These are phyloP conservation scores for Thozetella sp. DNA, from an alignment of 495 filamentous ascomycete species.

Conservation along the genomic window DNA sequence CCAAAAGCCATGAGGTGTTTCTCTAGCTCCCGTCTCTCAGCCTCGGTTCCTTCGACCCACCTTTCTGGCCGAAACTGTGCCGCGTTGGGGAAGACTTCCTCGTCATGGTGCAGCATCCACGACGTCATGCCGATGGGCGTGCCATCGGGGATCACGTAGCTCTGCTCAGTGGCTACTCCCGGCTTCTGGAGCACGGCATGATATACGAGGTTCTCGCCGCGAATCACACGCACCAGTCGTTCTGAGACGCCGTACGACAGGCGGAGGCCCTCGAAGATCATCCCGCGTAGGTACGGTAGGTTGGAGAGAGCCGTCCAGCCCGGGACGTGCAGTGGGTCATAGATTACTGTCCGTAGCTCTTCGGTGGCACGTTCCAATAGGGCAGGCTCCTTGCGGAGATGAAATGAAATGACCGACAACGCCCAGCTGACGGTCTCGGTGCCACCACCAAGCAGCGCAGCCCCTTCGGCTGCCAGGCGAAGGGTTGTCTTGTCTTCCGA, in stretches of 20 bases:
- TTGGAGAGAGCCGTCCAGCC: slow-evolving; percentile 30
- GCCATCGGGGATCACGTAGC: slow-evolving; percentile 25
- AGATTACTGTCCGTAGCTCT: slow-evolving; percentile 19
- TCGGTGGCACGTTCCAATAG: slow-evolving; percentile 24
- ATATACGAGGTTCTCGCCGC: slow-evolving; percentile 31
- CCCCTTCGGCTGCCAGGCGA: slow-evolving; percentile 28
- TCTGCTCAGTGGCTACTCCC: slow-evolving; percentile 29
- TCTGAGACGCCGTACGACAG: slow-evolving; percentile 37
- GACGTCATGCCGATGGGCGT: slow-evolving; percentile 50
- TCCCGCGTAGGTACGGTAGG: slow-evolving; percentile 47
- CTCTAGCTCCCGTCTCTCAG: slow-evolving; percentile 33
- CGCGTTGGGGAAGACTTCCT: slow-evolving; percentile 48
- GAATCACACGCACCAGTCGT: slow-evolving; percentile 23
- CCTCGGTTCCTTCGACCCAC: slow-evolving; percentile 29
- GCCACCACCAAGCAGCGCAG: slow-evolving; percentile 25
- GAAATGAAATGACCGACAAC: slow-evolving; percentile 27
- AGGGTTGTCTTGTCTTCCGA: slow-evolving; percentile 24
- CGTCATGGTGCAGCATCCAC: slow-evolving; percentile 47
- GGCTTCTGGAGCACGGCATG: slow-evolving; percentile 13
- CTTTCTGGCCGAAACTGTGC: slow-evolving; percentile 49
- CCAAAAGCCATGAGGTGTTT: slow-evolving; percentile 50
- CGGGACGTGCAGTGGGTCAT: slow-evolving; percentile 15
- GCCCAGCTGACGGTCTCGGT: slow-evolving; percentile 24
- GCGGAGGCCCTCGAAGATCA: slow-evolving; percentile 43
- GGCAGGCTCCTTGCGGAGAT: slow-evolving; percentile 24